Evolutionary conservation across 2,329 filamentous ascomycete genomes (phyloP), one percentile per base, ranked within the genome.

Genomic region (Nothopassalora personata): DNA sequence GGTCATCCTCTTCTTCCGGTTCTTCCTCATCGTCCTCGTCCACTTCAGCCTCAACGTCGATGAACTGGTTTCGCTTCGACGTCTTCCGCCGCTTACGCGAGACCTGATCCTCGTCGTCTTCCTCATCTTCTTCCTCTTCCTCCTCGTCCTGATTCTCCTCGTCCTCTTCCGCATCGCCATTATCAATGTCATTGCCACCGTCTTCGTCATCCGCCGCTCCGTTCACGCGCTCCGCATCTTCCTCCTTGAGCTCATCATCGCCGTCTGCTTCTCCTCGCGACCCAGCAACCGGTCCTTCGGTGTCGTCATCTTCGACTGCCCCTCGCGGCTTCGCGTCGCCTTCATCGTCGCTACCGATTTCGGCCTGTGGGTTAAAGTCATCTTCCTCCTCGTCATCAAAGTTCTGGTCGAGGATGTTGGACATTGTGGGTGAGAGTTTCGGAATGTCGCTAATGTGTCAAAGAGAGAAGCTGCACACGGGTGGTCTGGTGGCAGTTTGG

Each of bases 11-110:
- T 54, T 95, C 91, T 64, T 96, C 91, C 62, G 90, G 89, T 66
- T 84, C 87, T 66, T 91, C 89, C 68, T 96, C 91, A 68, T 96
- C 91, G 64, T 96, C 86, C 60, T 89, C 94, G 71, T 97, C 94
- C 67, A 99, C 94, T 77, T 97, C 94, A 73, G 94, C 94, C 81
- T 99, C 94, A 70, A 93, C 90, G 85, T 99, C 94, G 77, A 99
- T 86, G 84, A 97, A 97, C 70, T 88, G 87, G 68, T 90, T 90
- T 64, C 90, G 85, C 64, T 83, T 83, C 7, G 39, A 43, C 73
- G 85, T 85, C 73, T 86, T 87, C 71, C 81, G 77, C 59, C 92
- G 89, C 76, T 97, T 97, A 68, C 88, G 84, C 68, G 88, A 84
- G 58, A 90, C 89, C 70, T 90, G 85, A 59, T 81, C 82, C 82